Base-by-base conservation (phyloP, 768 basidiomycete species). In the Suillus americanus region DNA sequence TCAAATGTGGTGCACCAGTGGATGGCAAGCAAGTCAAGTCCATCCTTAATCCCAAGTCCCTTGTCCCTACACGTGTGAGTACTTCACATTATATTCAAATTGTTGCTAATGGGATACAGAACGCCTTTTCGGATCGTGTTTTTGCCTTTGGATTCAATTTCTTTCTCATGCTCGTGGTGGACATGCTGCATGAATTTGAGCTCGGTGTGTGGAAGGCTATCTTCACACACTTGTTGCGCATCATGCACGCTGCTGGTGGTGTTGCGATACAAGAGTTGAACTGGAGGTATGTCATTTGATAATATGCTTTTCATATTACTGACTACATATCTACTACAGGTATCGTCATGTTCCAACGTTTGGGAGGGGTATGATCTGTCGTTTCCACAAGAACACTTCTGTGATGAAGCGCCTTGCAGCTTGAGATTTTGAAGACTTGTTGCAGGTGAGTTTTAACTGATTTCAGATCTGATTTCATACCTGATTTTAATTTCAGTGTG, bases 111-210 rank as follows among this genome's bases (percentile, higher is more conserved):
- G 7, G 16, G 7, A 25, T 61, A 12, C 50, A 80, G 79, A 80
- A 78, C 62, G 66, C 76, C 5, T 79, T 81, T 65, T 78, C 75
- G 0, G 56, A 66, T 3, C 54, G 55, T 1, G 54, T 77, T 5
- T 61, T 59, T 2, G 8, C 38, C 4, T 61, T 69, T n/a, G 67
- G 66, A 1, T 72, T 74, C 2, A n/a, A n/a, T n/a, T n/a, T n/a
- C n/a, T 77, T 64, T 63, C 8, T 6, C 0, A 72, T 77, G 46
- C 68, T 80, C 2, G 69, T 73, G 0, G 66, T 69, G 0, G 79
- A 82, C 63, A 60, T 80, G 35, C 51, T 82, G 71, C 80, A 81
- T 59, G 76, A 80, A 63, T 67, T 77, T 50, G 80, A 81, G 57
- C 69, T 80, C 0, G 81, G 80, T 2, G 74, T 76, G 0, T 81